A percentile compares a stretch with the other conserved stretches of the same genome.
These are phyloP conservation scores for Mrakia hoshinonis DNA, from an alignment of 768 basidiomycete genomes.

Conservation along the genomic window DNA sequence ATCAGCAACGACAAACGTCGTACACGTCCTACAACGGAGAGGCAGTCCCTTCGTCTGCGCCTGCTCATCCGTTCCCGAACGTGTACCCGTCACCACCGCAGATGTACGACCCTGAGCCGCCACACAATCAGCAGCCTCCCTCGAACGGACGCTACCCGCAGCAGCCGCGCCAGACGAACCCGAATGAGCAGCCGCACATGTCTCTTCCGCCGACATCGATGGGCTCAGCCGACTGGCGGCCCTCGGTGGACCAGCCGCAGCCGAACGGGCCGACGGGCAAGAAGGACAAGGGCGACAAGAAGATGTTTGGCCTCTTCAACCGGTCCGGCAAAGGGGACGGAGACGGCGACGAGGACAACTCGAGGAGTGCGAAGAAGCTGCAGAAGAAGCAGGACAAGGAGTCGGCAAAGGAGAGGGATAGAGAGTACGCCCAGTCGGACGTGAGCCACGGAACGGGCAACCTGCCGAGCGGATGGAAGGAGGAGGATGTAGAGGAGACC, in stretches of 20 bases:
- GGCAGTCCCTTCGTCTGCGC: background rate
- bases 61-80: background rate
- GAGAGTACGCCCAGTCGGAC: background rate
- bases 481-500: constrained; percentile 5
- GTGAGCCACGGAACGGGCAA: background rate
- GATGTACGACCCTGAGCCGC: no score
- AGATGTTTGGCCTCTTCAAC: constrained; percentile 18
- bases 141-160: no score
- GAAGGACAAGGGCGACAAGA: constrained; percentile 20
- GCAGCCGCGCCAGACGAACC: background rate
- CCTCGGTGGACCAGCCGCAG: constrained; percentile 1
- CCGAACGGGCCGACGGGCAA: background rate
- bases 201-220: background rate
- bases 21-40: background rate
- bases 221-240: background rate
- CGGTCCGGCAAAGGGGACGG: background rate
- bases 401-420: background rate
- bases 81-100: no score
- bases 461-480: constrained; percentile 3
- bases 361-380: background rate
- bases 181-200: background rate
- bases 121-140: no score
- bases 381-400: constrained; percentile 11
- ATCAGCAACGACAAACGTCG: no score
- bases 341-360: constrained; percentile 11